A percentile compares a stretch with the other conserved stretches of the same genome.
These are phyloP conservation scores for Cyclanthera cordifolia DNA, from an alignment of 306 rosid genomes.

Conservation along the genomic window DNA sequence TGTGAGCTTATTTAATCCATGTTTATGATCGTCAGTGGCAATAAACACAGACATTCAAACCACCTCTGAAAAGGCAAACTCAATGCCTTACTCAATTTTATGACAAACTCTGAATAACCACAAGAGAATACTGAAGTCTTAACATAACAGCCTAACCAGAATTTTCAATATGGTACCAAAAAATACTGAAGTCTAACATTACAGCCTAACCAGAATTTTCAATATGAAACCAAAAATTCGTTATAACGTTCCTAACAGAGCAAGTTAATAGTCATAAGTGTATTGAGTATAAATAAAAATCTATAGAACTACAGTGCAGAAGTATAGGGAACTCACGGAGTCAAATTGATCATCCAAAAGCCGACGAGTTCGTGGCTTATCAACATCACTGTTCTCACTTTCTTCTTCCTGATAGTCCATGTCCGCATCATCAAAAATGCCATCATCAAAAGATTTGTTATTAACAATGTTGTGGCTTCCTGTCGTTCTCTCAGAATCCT, in stretches of 20 bases:
- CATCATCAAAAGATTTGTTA: conserved; percentile 13
- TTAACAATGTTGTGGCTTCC: background rate
- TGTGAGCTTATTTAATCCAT: no score
- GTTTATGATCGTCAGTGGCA: no score
- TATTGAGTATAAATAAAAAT: background rate
- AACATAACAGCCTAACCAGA: background rate
- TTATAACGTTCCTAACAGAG: background rate
- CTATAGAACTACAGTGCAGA: conserved; percentile 2
- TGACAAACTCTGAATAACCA: background rate
- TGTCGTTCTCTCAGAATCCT: conserved; percentile 10
- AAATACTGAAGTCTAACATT: no score
- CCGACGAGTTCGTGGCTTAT: conserved; percentile 47
- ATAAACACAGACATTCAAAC: background rate
- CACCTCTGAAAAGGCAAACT: background rate
- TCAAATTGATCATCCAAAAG: conserved; percentile 80
- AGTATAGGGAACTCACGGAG: conserved; percentile 36
- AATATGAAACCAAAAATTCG: background rate
- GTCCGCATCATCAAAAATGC: conserved; percentile 16
- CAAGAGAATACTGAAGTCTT: background rate
- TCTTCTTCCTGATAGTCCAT: background rate
- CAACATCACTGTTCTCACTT: conserved; percentile 17
- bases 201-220: background rate
- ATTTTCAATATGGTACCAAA: background rate
- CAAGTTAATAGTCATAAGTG: background rate
- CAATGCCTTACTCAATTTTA: background rate